Evolutionary conservation across 2,329 filamentous ascomycete genomes (phyloP).

Genomic region (Trichoderma atrobrunneum): DNA sequence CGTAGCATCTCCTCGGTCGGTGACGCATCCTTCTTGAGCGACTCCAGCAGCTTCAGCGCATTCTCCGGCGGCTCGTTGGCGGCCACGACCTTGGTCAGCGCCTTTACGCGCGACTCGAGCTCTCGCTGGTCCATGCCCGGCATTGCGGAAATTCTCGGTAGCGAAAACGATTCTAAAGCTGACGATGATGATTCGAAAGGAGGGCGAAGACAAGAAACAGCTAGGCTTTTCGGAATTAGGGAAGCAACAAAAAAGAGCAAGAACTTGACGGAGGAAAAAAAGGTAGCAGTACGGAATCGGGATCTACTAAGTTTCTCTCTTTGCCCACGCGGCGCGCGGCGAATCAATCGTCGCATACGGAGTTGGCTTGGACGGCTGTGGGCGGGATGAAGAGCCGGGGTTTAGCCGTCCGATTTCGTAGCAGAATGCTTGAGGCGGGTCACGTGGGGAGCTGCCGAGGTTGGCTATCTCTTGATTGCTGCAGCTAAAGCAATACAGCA

Average conservation of each 20-base stretch:
- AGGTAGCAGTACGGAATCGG: background rate
- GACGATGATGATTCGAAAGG: background rate
- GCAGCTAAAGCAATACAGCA: background rate
- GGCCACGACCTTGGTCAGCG: conserved; percentile 73
- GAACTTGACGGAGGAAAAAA: background rate
- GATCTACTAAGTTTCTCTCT: background rate
- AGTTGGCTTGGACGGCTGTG: background rate
- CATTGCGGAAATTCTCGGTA: conserved; percentile 1
- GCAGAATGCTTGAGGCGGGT: background rate
- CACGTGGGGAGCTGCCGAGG: background rate
- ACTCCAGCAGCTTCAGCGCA: conserved; percentile 71
- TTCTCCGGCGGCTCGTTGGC: conserved; percentile 71
- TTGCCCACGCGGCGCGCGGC: conserved; percentile 9
- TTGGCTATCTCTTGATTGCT: background rate
- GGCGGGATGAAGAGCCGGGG: background rate
- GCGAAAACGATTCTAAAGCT: background rate
- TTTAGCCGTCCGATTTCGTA: background rate
- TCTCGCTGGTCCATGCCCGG: conserved; percentile 73
- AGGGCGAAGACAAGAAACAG: background rate
- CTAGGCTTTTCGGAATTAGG: background rate
- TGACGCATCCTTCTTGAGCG: conserved; percentile 74
- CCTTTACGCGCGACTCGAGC: conserved; percentile 72
- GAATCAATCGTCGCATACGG: conserved; percentile 12
- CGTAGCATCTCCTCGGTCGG: conserved; percentile 88
- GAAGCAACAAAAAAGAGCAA: background rate